Base-by-base conservation (phyloP, 2,329 filamentous ascomycete genomes). In the Talaromyces albobiverticillius region DNA sequence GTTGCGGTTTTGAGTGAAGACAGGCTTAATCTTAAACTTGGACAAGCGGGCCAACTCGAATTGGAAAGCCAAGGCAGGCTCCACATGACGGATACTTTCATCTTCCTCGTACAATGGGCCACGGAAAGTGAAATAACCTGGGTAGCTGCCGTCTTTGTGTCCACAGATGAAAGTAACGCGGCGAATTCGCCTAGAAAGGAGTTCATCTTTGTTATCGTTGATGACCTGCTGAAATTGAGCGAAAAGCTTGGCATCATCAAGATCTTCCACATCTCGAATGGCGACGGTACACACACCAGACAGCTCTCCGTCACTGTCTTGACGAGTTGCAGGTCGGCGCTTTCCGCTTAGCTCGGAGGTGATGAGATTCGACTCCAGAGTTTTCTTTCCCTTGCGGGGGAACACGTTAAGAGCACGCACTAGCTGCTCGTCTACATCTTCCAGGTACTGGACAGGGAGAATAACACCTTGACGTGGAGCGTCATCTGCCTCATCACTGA, bases 1-100 rank as follows among this genome's bases (percentile, higher is more conserved):
- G 76, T 95, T 97, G 69, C 95, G 89, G 81, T 99, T 99, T 76
- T 97, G 92, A 0, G 94, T 97, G 77, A 99, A 99, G 49, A 99
- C 91, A 2, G 94, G 93, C 79, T 92, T 95, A 76, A 97, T 95
- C 78, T 91, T 87, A 84, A 99, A 99, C 79, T 96, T 97, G 67
- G 88, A 89, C 26, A 99, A 84, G 72, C 94, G 89, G 56, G 86
- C 88, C 60, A 99, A 86, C 76, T 99, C 94, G 71, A 97, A 89
- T 80, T 99, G 94, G 89, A 97, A 99, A 68, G 94, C 92, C 72
- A 96, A 82, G 53, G 94, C 93, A 48, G 94, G 94, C 76, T 99
- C 94, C 61, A 85, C 95, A 80, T 99, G 93, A 78, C 94, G 93
- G 68, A 99, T 97, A 72, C 89, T 95, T 72, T 89, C 85, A 67